These are phyloP conservation scores for Tolypocladium sp. DNA, from an alignment of 2,329 filamentous ascomycete genomes.

Conservation along the genomic window DNA sequence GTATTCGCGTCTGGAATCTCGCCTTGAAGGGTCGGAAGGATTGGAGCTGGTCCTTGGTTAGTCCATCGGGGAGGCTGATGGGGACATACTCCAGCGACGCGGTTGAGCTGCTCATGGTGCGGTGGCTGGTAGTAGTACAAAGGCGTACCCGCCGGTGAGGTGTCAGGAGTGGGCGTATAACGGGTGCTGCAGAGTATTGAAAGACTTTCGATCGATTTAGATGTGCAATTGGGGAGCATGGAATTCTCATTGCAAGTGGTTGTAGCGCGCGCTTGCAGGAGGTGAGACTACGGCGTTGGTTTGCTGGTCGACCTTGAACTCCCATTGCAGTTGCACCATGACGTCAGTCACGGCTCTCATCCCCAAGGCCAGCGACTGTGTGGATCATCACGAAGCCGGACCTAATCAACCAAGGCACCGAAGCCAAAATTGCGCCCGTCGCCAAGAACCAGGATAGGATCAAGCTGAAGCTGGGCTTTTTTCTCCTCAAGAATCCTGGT, in stretches of 20 bases:
- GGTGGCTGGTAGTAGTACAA: background rate
- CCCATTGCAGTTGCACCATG: background rate
- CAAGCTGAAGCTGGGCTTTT: no score
- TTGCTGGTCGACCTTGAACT: background rate
- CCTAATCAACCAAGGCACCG: background rate
- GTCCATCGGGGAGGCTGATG: slow-evolving; percentile 29
- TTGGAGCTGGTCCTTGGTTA: slow-evolving; percentile 31
- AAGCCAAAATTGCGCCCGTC: background rate
- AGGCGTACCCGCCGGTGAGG: background rate
- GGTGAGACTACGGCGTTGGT: background rate
- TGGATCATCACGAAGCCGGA: background rate
- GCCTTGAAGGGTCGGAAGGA: slow-evolving; percentile 39
- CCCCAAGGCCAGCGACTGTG: background rate
- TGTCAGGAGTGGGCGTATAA: no score
- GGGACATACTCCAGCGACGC: slow-evolving; percentile 17
- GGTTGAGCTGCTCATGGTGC: background rate
- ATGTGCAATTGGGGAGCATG: background rate
- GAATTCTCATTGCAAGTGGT: background rate
- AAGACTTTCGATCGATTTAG: background rate
- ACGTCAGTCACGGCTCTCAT: background rate
- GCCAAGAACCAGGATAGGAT: no score
- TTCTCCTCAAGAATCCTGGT: no score
- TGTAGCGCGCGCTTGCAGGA: background rate
- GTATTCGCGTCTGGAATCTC: background rate
- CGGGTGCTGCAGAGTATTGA: background rate